Evolutionary conservation across 1,284 basidiomycete species (phyloP).

Genomic region (Golubevia sp.): DNA sequence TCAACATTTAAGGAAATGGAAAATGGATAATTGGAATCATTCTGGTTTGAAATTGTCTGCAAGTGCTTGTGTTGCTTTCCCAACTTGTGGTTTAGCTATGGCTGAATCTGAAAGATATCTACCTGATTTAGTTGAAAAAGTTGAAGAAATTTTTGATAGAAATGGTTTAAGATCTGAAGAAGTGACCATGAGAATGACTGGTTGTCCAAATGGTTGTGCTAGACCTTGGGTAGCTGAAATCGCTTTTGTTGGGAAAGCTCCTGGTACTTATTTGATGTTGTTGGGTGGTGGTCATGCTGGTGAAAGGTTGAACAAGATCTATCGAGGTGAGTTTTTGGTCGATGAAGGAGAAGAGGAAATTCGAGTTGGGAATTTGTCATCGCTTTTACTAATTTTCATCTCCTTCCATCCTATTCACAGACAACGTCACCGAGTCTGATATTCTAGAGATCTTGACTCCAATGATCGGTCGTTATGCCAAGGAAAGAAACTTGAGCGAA

Average conservation of each 20-base stretch:
- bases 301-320: slow-evolving; percentile 90
- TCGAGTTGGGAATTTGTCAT: too few relatives aligned
- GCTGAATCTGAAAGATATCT: slow-evolving; percentile 93
- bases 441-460: slow-evolving; percentile 85
- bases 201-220: slow-evolving; percentile 62
- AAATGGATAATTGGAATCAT: slow-evolving; percentile 84
- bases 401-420: slow-evolving; percentile 62
- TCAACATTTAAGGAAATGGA: slow-evolving; percentile 79
- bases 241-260: slow-evolving; percentile 95
- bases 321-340: slow-evolving; percentile 69
- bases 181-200: slow-evolving; percentile 91
- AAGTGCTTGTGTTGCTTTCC: slow-evolving; percentile 88
- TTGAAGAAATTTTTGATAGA: slow-evolving; percentile 92
- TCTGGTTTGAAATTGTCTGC: slow-evolving; percentile 74
- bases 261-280: slow-evolving; percentile 90
- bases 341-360: too few relatives aligned
- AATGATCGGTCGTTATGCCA: slow-evolving; percentile 91
- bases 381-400: background rate
- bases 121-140: slow-evolving; percentile 91
- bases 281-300: slow-evolving; percentile 94
- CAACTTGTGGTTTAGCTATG: slow-evolving; percentile 91
- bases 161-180: slow-evolving; percentile 88
- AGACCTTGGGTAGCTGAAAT: slow-evolving; percentile 93
- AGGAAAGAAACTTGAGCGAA: slow-evolving; percentile 86
- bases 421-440: slow-evolving; percentile 90